These are phyloP conservation scores for Albugo laibachii DNA, from an alignment of 352 stramenopile genomes.

Conservation along the genomic window DNA sequence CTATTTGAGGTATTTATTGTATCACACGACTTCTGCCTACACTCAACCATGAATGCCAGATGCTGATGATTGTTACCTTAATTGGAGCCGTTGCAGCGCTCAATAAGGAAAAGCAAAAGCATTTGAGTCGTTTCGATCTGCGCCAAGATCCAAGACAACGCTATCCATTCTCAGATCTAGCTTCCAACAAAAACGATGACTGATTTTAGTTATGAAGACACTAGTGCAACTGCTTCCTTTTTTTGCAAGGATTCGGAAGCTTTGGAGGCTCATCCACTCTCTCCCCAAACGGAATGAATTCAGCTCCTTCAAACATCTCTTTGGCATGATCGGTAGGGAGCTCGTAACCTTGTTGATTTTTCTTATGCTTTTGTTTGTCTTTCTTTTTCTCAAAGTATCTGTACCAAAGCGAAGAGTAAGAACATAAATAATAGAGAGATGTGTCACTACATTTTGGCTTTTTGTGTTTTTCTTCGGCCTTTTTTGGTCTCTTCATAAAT, in stretches of 20 bases:
- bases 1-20: conserved; percentile 41
- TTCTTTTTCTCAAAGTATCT: conserved; percentile 62
- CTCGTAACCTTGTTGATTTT: conserved; percentile 65
- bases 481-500: conserved; percentile 75
- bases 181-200: conserved; percentile 18
- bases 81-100: conserved; percentile 23
- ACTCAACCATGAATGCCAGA: conserved; percentile 10
- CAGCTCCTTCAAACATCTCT: conserved; percentile 43
- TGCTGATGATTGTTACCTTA: conserved; percentile 27
- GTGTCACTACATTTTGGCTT: conserved; percentile 26
- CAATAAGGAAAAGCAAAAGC: conserved; percentile 38
- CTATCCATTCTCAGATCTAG: conserved; percentile 15
- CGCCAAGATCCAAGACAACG: conserved; percentile 41
- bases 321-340: conserved; percentile 34
- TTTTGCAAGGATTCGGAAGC: conserved; percentile 46
- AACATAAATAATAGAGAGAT: neutral
- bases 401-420: conserved; percentile 1
- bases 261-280: conserved; percentile 64
- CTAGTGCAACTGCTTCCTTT: conserved; percentile 6
- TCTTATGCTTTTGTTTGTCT: conserved; percentile 38
- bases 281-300: conserved; percentile 50
- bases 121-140: conserved; percentile 63
- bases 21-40: neutral
- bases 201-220: conserved; percentile 6
- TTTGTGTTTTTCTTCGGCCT: conserved; percentile 37